Base-by-base conservation (phyloP, 1,139 yeast species). In the Sugiyamaella castrensis region DNA sequence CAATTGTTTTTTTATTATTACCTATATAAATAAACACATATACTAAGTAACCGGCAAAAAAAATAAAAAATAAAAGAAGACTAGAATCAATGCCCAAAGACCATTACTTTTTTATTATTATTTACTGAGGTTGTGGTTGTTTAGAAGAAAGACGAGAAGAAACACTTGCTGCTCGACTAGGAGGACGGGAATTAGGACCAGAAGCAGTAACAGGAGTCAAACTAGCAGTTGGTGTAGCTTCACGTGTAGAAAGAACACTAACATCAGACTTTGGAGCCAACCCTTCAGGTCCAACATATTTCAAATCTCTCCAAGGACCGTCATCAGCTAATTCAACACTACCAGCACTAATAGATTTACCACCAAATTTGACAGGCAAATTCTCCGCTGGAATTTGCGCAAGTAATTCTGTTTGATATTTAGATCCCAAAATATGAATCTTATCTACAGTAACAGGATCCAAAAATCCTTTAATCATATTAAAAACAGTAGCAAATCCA, bases 371-470 rank as follows among this genome's bases (percentile, higher is more conserved):
- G 48, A 64, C 75, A 46, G 98, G 98, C 67, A 92, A 79, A 75
- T 92, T 91, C 70, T 88, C 95, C 4, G 84, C 81, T 15, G 98
- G 97, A 57, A 92, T 86, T 73, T 92, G 98, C 66, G 87, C 86
- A 63, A 89, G 76, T 62, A 92, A 77, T 58, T 89, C 97, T 62
- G 81, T 77, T 66, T 84, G 76, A 72, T 92, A 92, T 52, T 81
- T 75, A 36, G 82, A 72, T 51, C 97, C 92, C 63, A 91, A 75
- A 57, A 92, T 88, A 74, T 83, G 87, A 67, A 92, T 92, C 74
- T 92, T 92, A 48, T 94, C 84, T 35, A 92, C 98, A n/a, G 98
- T 92, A 50, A 92, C 98, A 4, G 98, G 98, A 68, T 92, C 98
- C 65, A 92, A 79, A 72, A 92, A 91, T 53, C 95, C 92, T 73